These are phyloP conservation scores for Kwoniella europaea DNA, from an alignment of 768 basidiomycete genomes.

Conservation along the genomic window DNA sequence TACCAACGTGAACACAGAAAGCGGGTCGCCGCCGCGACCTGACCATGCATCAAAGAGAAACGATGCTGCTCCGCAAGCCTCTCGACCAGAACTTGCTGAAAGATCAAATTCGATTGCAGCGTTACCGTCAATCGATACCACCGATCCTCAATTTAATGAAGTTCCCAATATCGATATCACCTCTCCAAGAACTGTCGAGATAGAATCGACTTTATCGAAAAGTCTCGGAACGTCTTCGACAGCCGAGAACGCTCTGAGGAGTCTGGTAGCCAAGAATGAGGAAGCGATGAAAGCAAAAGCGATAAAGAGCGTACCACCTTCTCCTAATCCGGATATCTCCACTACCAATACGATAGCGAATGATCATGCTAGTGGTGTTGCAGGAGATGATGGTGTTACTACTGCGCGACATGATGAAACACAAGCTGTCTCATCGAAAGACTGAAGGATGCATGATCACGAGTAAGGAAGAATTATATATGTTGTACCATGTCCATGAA, in stretches of 20 bases:
- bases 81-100: neutral
- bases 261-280: constrained; percentile 27
- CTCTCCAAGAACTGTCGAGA: constrained; percentile 3
- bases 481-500: neutral
- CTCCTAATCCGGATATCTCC: neutral
- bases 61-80: neutral
- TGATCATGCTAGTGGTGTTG: neutral
- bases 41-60: neutral
- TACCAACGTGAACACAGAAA: neutral
- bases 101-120: constrained; percentile 5
- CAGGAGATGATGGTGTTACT: neutral
- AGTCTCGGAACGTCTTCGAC: constrained; percentile 15
- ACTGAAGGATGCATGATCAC: too few species aligned
- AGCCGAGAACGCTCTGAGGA: constrained; percentile 36
- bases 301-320: constrained; percentile 7
- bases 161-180: constrained; percentile 3
- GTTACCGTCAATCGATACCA: neutral
- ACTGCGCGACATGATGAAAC: too few species aligned
- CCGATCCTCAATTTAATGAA: neutral
- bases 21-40: neutral
- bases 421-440: too few species aligned
- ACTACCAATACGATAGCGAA: neutral
- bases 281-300: constrained; percentile 15
- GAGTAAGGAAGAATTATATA: neutral
- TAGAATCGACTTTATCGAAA: neutral